Conservation (phyloP, 1,284 basidiomycete species). For the Marasmius fiardii region DNA sequence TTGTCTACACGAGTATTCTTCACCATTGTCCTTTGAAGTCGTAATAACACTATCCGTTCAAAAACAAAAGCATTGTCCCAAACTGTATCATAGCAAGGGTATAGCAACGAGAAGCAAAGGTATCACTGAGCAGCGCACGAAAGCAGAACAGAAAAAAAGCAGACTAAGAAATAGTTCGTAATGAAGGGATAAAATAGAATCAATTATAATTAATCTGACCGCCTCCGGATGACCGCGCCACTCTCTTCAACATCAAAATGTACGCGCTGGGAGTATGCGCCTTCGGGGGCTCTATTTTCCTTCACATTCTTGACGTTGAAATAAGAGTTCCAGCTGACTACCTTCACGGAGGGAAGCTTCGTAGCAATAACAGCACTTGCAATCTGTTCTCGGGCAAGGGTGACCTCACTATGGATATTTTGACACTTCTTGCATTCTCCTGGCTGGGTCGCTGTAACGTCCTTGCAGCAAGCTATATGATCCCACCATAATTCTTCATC, state of each 20-base stretch:
- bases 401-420: constrained; percentile 21
- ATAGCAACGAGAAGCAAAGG: no score
- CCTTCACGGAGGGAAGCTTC: constrained; percentile 38
- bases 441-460: constrained; percentile 27
- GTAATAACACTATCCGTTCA: no score
- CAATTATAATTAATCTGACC: not conserved
- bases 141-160: not conserved
- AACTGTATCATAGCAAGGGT: no score
- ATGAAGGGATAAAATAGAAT: not conserved
- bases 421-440: constrained; percentile 30
- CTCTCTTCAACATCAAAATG: not conserved
- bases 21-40: no score
- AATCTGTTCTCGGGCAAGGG: constrained; percentile 39
- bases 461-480: constrained; percentile 32
- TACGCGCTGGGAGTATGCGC: not conserved
- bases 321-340: constrained; percentile 53
- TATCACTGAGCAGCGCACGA: not conserved
- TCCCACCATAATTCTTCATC: constrained; percentile 38
- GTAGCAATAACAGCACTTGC: constrained; percentile 42
- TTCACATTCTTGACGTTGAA: constrained; percentile 27
- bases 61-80: no score
- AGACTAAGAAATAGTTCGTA: not conserved
- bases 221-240: not conserved
- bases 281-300: not conserved
- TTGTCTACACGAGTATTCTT: no score